A percentile compares a stretch with the other conserved stretches of the same genome.
Evolutionary conservation across 2,329 filamentous ascomycete species (phyloP).

Genomic region (Fusarium sp.): DNA sequence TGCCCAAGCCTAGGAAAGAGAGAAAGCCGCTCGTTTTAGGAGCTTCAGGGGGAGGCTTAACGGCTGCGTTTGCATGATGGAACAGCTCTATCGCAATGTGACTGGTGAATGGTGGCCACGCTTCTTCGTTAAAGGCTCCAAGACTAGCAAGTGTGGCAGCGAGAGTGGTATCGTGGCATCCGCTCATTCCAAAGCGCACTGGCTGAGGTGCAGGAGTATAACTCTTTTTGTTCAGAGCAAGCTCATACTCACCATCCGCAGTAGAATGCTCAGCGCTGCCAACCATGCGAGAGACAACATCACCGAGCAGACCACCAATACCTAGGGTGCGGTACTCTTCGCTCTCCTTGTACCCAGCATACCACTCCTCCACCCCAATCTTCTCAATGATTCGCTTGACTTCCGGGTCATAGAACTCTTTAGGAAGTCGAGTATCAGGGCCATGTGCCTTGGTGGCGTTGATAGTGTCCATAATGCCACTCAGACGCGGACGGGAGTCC

Average conservation of each 20-base stretch:
- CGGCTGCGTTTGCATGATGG: constrained; percentile 61
- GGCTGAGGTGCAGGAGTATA: constrained; percentile 52
- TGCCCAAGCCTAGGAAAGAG: constrained; percentile 47
- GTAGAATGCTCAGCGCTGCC: constrained; percentile 70
- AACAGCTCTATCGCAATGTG: constrained; percentile 94
- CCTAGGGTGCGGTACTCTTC: constrained; percentile 89
- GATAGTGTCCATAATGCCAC: constrained; percentile 93
- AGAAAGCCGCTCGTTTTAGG: constrained; percentile 42
- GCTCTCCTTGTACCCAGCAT: constrained; percentile 84
- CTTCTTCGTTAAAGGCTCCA: constrained; percentile 78
- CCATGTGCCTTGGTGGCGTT: constrained; percentile 87
- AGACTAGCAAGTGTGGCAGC: constrained; percentile 82
- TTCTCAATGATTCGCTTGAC: constrained; percentile 77
- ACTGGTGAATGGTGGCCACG: constrained; percentile 94
- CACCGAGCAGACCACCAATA: constrained; percentile 86
- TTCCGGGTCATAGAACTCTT: constrained; percentile 87
- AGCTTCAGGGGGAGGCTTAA: constrained; percentile 20
- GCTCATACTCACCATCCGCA: constrained; percentile 66
- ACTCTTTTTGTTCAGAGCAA: constrained; percentile 53
- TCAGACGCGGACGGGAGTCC: constrained; percentile 85
- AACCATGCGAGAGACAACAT: constrained; percentile 83
- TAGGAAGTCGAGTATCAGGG: constrained; percentile 80
- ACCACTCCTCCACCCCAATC: constrained; percentile 94
- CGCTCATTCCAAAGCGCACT: constrained; percentile 82
- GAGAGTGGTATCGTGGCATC: constrained; percentile 94